Percentiles rank a stretch among this genome's conserved stretches.
Conservation (phyloP, 768 basidiomycete species). For the Favolaschia claudopus region DNA sequence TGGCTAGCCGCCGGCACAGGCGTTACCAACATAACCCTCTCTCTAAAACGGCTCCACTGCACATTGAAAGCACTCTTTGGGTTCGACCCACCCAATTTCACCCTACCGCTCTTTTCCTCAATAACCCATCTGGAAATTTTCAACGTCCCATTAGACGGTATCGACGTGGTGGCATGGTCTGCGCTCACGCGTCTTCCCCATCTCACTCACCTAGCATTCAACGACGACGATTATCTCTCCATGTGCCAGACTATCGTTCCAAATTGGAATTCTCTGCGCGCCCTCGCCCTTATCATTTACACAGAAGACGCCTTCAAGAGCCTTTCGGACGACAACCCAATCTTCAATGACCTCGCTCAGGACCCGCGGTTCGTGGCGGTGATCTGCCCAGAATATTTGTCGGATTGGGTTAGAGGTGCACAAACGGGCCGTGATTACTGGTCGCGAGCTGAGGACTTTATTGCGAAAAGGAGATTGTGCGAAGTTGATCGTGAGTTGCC, state of each 20-base stretch:
- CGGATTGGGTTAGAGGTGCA: constrained; percentile 3
- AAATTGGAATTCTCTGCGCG: background rate
- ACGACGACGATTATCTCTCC: background rate
- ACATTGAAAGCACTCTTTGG: background rate
- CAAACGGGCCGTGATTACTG: constrained; percentile 3
- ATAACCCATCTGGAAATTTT: constrained; percentile 5
- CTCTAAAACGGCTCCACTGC: background rate
- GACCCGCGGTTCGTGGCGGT: background rate
- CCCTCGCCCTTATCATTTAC: background rate
- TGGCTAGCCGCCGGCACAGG: background rate
- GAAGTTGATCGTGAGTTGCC: background rate
- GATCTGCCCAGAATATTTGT: background rate
- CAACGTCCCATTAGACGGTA: background rate
- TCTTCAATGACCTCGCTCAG: background rate
- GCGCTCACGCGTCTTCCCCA: background rate
- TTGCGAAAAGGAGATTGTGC: background rate
- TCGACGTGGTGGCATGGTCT: background rate
- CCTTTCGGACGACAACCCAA: background rate
- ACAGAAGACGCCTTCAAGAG: too few species aligned
- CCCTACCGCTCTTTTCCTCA: background rate
- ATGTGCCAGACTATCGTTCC: background rate
- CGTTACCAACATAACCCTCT: background rate
- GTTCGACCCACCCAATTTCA: background rate
- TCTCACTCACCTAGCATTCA: constrained; percentile 2
- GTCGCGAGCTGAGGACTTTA: constrained; percentile 5